phyloP scores from a whole-genome alignment of 23 red algal genomes.

The Gracilariopsis chorda region DNA sequence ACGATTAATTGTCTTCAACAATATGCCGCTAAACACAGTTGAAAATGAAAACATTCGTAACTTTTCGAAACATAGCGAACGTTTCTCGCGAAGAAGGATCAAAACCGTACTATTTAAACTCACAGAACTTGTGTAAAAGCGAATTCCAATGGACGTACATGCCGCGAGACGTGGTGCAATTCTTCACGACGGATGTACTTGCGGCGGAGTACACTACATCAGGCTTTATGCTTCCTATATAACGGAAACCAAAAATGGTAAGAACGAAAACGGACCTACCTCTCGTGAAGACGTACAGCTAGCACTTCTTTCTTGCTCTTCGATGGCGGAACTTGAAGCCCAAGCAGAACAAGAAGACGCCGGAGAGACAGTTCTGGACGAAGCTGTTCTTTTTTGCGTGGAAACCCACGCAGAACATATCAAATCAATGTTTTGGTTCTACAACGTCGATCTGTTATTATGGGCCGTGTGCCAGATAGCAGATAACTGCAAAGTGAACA shows the following conservation, averaged over 20 bases:
- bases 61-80: not conserved
- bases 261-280: not conserved
- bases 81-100: not conserved
- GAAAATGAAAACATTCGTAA: not conserved
- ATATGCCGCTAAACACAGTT: not conserved
- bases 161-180: not conserved
- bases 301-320: not conserved
- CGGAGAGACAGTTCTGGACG: not conserved
- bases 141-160: not conserved
- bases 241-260: not conserved
- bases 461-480: not conserved
- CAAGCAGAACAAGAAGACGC: not conserved
- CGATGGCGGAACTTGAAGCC: not conserved
- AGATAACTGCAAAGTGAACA: not conserved
- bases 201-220: not conserved
- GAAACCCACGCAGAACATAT: not conserved
- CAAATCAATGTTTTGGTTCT: not conserved
- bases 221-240: not conserved
- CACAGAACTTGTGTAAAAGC: not conserved
- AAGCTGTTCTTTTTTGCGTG: not conserved
- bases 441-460: not conserved
- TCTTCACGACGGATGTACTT: not conserved
- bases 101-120: not conserved
- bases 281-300: not conserved
- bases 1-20: not conserved